phyloP scores from a whole-genome alignment of 371 early-diverging fungal species.

The Mortierella sp. region DNA sequence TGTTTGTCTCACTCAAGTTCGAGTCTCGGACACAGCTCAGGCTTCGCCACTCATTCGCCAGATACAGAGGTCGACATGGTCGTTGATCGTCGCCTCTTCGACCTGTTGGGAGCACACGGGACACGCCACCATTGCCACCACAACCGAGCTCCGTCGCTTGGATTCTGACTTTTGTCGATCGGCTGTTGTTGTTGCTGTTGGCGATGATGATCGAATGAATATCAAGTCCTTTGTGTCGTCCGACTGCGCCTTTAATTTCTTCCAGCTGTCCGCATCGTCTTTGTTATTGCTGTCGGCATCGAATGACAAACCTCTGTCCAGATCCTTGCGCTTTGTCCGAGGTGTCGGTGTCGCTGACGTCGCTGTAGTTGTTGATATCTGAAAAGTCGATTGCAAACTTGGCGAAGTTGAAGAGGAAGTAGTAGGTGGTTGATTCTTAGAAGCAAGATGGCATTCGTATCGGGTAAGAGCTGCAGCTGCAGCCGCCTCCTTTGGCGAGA shows the following conservation, averaged over 20 bases:
- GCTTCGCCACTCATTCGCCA: constrained; percentile 32
- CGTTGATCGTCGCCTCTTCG: constrained; percentile 46
- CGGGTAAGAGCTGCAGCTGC: constrained; percentile 35
- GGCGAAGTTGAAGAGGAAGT: neutral
- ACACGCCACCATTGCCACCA: constrained; percentile 29
- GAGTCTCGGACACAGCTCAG: neutral
- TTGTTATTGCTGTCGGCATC: neutral
- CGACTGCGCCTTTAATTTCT: constrained; percentile 7
- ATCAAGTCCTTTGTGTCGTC: neutral
- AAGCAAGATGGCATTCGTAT: constrained; percentile 15
- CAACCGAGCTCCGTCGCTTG: neutral
- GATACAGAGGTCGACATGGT: constrained; percentile 59
- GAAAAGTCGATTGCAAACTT: neutral
- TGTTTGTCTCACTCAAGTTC: neutral
- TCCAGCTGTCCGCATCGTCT: neutral
- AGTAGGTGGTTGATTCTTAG: neutral
- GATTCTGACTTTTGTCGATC: neutral
- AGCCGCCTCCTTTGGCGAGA: constrained; percentile 27
- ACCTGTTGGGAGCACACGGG: constrained; percentile 50
- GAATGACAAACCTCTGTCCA: neutral
- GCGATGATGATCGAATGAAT: neutral
- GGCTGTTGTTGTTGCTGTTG: neutral
- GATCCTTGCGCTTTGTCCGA: constrained; percentile 12
- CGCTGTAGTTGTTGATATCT: neutral
- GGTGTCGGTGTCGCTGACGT: neutral